Percentiles rank a stretch among this genome's conserved stretches.
These are phyloP conservation scores for Botryotinia calthae DNA, from an alignment of 2,329 filamentous ascomycete genomes.

Conservation along the genomic window DNA sequence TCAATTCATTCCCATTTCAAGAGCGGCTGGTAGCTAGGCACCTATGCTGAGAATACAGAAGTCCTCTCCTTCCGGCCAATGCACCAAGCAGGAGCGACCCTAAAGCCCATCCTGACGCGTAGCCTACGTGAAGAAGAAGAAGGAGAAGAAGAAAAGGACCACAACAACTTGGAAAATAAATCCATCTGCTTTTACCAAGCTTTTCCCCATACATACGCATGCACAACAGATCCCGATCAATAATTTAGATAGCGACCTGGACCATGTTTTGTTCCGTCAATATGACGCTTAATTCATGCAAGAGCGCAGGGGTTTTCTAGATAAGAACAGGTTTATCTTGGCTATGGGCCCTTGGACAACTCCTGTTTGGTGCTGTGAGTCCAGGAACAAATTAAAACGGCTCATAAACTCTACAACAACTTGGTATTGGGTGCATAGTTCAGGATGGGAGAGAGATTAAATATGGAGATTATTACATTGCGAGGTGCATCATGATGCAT, in stretches of 20 bases:
- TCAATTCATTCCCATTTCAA: not conserved
- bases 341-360: not conserved
- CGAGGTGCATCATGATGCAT: constrained; percentile 4
- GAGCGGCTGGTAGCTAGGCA: not conserved
- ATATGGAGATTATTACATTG: not conserved
- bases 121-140: not conserved
- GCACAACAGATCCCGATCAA: not conserved
- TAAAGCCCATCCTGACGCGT: not conserved
- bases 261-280: not conserved
- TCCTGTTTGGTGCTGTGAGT: no score
- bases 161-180: not conserved
- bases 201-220: not conserved
- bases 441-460: not conserved
- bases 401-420: not conserved
- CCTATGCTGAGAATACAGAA: not conserved
- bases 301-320: not conserved
- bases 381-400: not conserved
- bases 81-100: not conserved
- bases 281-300: not conserved
- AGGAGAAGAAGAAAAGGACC: not conserved
- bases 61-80: not conserved
- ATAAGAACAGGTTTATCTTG: constrained; percentile 9
- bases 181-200: not conserved
- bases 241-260: not conserved
- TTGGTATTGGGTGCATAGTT: not conserved